A percentile compares a stretch with the other conserved stretches of the same genome.
Evolutionary conservation across 1,284 basidiomycete species (phyloP).

Genomic region (Trichosporon sp.): DNA sequence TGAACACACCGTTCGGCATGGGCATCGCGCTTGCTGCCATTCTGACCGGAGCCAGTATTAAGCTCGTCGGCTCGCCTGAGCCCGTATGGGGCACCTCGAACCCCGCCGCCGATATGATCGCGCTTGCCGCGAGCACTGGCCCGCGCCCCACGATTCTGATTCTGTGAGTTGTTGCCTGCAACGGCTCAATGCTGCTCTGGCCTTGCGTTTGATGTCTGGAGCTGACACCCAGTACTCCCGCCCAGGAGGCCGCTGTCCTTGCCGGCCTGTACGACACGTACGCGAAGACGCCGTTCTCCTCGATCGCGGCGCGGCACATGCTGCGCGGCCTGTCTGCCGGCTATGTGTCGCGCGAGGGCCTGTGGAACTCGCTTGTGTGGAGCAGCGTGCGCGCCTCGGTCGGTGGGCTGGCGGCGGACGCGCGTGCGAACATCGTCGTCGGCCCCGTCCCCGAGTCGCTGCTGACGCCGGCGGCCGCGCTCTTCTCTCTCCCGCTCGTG

Average conservation of each 20-base stretch:
- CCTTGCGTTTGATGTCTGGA: background rate
- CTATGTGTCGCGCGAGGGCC: conserved; percentile 29
- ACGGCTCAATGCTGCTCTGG: background rate
- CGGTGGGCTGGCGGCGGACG: conserved; percentile 30
- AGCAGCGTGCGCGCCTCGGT: conserved; percentile 24
- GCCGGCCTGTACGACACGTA: conserved; percentile 26
- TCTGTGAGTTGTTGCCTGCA: conserved; percentile 26
- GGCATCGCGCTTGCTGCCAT: conserved; percentile 41
- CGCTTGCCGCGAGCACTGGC: conserved; percentile 19
- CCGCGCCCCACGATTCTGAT: conserved; percentile 41
- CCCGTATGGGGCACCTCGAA: conserved; percentile 16
- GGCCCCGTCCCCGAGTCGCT: conserved; percentile 28
- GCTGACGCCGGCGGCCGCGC: conserved; percentile 31
- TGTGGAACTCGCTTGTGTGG: conserved; percentile 37
- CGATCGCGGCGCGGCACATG: conserved; percentile 37
- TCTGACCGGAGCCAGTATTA: conserved; percentile 42
- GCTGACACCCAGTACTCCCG: conserved; percentile 23
- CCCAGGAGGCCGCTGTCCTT: conserved; percentile 33
- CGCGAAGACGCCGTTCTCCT: conserved; percentile 23
- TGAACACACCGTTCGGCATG: conserved; percentile 47
- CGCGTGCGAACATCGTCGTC: conserved; percentile 35
- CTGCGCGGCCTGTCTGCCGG: conserved; percentile 32
- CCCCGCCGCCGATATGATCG: conserved; percentile 25
- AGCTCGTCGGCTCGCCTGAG: conserved; percentile 32
- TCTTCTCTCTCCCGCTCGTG: conserved; percentile 41